phyloP scores from a whole-genome alignment of 768 basidiomycete species.

The Crassisporium funariophilum region DNA sequence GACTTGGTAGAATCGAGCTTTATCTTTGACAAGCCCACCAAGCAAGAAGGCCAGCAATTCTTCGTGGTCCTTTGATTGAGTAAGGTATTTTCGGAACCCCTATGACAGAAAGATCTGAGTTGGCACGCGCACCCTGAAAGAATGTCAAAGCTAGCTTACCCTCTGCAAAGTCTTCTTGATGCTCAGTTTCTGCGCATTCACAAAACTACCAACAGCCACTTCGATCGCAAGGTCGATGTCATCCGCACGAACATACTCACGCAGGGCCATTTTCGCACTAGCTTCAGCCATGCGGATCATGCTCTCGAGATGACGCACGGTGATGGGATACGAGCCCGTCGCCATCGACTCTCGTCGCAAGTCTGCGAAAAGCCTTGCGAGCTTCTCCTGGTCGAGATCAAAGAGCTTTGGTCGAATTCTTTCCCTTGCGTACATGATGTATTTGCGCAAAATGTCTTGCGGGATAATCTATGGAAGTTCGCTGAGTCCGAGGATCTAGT shows the following conservation, averaged over 20 bases:
- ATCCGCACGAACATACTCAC: constrained; percentile 94
- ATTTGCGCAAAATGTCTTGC: constrained; percentile 94
- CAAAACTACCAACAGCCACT: constrained; percentile 93
- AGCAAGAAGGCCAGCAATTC: constrained; percentile 94
- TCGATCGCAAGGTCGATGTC: constrained; percentile 98
- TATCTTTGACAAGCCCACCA: constrained; percentile 91
- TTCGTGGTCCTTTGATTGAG: constrained; percentile 94
- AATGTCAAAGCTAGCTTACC: constrained; percentile 46
- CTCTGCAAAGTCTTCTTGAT: constrained; percentile 98
- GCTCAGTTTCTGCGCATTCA: constrained; percentile 95
- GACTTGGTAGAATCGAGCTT: constrained; percentile 80
- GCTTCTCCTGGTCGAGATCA: constrained; percentile 94
- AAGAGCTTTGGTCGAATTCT: constrained; percentile 91
- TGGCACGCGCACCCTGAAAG: constrained; percentile 1
- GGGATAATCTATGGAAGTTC: constrained; percentile 78
- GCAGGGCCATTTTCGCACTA: constrained; percentile 95
- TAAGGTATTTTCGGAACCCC: constrained; percentile 98
- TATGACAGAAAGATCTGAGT: constrained; percentile 31
- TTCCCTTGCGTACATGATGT: constrained; percentile 98
- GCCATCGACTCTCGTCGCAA: constrained; percentile 94
- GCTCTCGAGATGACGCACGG: constrained; percentile 95
- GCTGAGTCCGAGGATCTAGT: constrained; percentile 1
- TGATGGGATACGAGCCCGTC: constrained; percentile 99
- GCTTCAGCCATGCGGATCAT: constrained; percentile 99
- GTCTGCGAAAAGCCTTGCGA: constrained; percentile 92